Percentiles rank a stretch among this genome's conserved stretches.
phyloP scores from a whole-genome alignment of 192 early-diverging fungal species.

The Coemansia aciculifera region DNA sequence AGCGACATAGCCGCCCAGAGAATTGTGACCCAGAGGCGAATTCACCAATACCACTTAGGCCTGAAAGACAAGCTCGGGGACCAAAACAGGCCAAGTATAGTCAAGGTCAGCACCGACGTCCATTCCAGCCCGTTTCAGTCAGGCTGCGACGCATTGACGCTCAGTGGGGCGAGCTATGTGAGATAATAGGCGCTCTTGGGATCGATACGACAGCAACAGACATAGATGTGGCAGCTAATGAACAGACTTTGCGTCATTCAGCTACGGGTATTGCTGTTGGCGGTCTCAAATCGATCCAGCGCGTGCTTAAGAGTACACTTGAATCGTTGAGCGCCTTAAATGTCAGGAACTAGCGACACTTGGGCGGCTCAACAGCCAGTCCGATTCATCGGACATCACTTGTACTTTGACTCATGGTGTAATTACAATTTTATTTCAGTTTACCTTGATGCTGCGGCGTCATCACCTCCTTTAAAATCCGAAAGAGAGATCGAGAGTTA shows the following conservation, averaged over 20 bases:
- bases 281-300: slow-evolving; percentile 32
- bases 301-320: slow-evolving; percentile 19
- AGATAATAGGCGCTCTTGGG: slow-evolving; percentile 8
- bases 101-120: slow-evolving; percentile 11
- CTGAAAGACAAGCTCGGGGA: background rate
- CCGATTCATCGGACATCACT: background rate
- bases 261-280: slow-evolving; percentile 17
- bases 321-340: slow-evolving; percentile 9
- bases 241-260: background rate
- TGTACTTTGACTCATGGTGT: background rate
- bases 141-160: slow-evolving; percentile 23
- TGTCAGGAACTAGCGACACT: background rate
- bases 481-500: slow-evolving; percentile 6
- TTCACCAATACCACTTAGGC: background rate
- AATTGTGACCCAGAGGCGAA: background rate
- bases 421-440: background rate
- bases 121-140: slow-evolving; percentile 28
- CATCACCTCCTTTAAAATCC: no score
- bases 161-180: slow-evolving; percentile 24
- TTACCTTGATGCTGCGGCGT: no score
- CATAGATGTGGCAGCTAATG: background rate
- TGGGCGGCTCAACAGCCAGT: background rate
- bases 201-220: slow-evolving; percentile 4
- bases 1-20: background rate
- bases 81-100: background rate